These are phyloP conservation scores for Termitomyces sp. DNA, from an alignment of 768 basidiomycete genomes.

Conservation along the genomic window DNA sequence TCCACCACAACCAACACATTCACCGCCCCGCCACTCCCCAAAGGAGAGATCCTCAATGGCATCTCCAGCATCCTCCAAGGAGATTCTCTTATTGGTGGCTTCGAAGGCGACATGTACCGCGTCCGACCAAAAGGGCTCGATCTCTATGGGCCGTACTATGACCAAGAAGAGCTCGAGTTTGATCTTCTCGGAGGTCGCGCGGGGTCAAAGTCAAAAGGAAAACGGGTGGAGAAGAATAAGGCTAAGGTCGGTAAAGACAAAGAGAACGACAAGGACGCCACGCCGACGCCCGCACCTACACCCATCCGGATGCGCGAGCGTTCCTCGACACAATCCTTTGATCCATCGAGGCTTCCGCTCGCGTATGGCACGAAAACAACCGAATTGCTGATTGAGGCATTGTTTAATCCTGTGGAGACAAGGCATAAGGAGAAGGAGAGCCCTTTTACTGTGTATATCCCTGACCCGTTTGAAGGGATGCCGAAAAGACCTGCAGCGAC, in stretches of 20 bases:
- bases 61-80: conserved; percentile 51
- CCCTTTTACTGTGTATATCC: conserved; percentile 40
- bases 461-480: conserved; percentile 8
- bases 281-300: not conserved
- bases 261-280: conserved; percentile 10
- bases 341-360: conserved; percentile 42
- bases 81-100: conserved; percentile 9
- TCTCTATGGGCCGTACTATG: conserved; percentile 36
- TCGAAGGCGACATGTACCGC: conserved; percentile 48
- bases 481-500: conserved; percentile 3
- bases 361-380: conserved; percentile 63
- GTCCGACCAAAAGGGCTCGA: conserved; percentile 50
- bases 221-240: not conserved
- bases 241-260: not conserved
- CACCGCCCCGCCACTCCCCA: conserved; percentile 63
- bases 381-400: conserved; percentile 70
- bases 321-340: conserved; percentile 23
- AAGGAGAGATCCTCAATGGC: conserved; percentile 69
- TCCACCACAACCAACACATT: conserved; percentile 28
- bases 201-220: not conserved
- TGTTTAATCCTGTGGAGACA: conserved; percentile 70
- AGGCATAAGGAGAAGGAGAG: conserved; percentile 32
- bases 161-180: conserved; percentile 33
- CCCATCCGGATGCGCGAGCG: not conserved
- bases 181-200: conserved; percentile 28